Evolutionary conservation across 768 basidiomycete species (phyloP).

Genomic region (Phallus indusiatus): DNA sequence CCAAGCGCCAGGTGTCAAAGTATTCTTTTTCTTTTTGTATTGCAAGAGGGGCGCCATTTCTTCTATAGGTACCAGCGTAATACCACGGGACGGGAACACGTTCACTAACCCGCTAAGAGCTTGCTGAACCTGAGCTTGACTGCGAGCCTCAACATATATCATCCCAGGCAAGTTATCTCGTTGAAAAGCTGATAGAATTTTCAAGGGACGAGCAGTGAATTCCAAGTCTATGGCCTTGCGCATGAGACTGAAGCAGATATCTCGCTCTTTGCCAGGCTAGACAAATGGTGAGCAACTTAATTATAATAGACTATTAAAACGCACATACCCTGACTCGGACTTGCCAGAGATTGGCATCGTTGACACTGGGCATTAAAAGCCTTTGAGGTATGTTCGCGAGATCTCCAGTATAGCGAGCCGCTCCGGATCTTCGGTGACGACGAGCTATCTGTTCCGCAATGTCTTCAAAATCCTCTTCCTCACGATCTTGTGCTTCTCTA

Average conservation of each 20-base stretch:
- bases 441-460: slow-evolving; percentile 76
- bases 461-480: slow-evolving; percentile 72
- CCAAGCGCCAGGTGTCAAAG: slow-evolving; percentile 83
- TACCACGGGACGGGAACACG: slow-evolving; percentile 75
- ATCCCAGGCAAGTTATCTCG: slow-evolving; percentile 91
- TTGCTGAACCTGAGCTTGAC: slow-evolving; percentile 73
- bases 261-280: slow-evolving; percentile 85
- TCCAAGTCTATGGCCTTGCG: slow-evolving; percentile 85
- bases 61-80: slow-evolving; percentile 84
- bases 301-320: neutral
- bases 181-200: slow-evolving; percentile 91
- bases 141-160: slow-evolving; percentile 93
- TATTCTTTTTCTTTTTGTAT: slow-evolving; percentile 89
- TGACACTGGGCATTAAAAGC: slow-evolving; percentile 90
- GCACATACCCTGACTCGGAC: slow-evolving; percentile 75
- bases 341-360: slow-evolving; percentile 95
- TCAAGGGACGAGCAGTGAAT: slow-evolving; percentile 64
- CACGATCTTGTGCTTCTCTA: slow-evolving; percentile 59
- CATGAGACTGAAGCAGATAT: slow-evolving; percentile 90
- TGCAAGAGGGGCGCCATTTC: slow-evolving; percentile 96
- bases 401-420: slow-evolving; percentile 75
- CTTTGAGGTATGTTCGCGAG: slow-evolving; percentile 91
- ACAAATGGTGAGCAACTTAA: neutral
- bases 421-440: slow-evolving; percentile 54
- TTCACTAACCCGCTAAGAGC: slow-evolving; percentile 90